Base-by-base conservation (phyloP, 768 basidiomycete genomes). In the Boletus rex-veris region DNA sequence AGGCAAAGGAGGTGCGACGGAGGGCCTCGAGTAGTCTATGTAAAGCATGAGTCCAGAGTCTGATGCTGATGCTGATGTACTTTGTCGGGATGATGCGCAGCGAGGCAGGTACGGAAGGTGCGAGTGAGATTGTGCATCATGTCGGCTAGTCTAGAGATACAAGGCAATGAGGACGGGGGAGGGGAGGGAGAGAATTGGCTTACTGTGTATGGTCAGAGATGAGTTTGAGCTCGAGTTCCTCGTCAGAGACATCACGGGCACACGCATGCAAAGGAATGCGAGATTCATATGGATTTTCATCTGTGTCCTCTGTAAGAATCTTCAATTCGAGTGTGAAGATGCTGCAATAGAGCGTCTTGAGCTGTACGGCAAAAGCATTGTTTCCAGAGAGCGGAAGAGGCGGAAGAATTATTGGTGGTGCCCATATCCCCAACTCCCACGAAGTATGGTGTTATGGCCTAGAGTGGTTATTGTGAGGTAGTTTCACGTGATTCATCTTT, bases 31-130 rank as follows among this genome's bases (percentile, higher is more conserved):
- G 86, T 37, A 96, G 80, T 43, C 87, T 88, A 71, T 96, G 85
- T 68, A 98, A 98, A 0, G 82, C 91, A 48, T 86, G 86, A 0
- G 89, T 87, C 97, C 97, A 98, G 1, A 98, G 78, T 10, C 96
- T 84, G 39, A 86, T 85, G 55, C 95, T 90, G 63, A 98, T 95
- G 72, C 97, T n/a, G n/a, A n/a, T 97, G 76, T 98, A 98, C 64
- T 94, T 95, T 37, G 82, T 84, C 0, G 96, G 92, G 45, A 98
- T 90, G 53, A 87, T 85, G 42, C 93, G 88, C 2, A 98, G 75
- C 0, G 94, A 94, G 0, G 90, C 85, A 0, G 97, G 96, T 0
- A 96, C 86, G 11, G 83, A 83, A 1, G 94, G 92, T 3, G 94
- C 86, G 36, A 92, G 81, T 0, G 93, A 90, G 1, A 54, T 90